Percentiles rank a stretch among this genome's conserved stretches.
Evolutionary conservation across 352 stramenopile species (phyloP).

Genomic region (Globisporangium sylvaticum): DNA sequence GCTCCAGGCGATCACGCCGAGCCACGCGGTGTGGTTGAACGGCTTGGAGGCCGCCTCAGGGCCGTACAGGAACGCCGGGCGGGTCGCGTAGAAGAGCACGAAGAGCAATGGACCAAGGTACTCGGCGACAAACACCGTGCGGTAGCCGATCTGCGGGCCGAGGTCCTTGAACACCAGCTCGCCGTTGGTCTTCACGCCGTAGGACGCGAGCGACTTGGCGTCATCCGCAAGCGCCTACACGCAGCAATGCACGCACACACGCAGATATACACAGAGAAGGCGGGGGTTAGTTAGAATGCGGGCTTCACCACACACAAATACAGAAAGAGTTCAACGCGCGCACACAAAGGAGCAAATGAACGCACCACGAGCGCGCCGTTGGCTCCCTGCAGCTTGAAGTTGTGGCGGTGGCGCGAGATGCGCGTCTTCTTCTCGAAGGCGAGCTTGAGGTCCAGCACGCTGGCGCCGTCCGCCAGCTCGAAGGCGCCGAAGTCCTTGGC

Average conservation of each 20-base stretch:
- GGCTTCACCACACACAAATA: not conserved
- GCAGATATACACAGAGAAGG: too few relatives aligned
- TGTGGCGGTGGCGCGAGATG: constrained; percentile 58
- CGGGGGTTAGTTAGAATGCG: not conserved
- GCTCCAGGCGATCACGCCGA: constrained; percentile 64
- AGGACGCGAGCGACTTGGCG: constrained; percentile 44
- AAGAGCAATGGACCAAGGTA: constrained; percentile 86
- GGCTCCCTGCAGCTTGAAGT: constrained; percentile 45
- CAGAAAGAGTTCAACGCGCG: too few relatives aligned
- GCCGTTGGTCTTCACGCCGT: constrained; percentile 46
- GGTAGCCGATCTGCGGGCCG: constrained; percentile 85
- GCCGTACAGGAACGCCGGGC: constrained; percentile 74
- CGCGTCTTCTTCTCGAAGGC: constrained; percentile 47
- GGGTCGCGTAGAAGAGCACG: constrained; percentile 70
- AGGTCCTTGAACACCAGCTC: constrained; percentile 78
- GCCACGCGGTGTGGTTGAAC: constrained; percentile 38
- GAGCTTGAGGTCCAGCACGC: constrained; percentile 48
- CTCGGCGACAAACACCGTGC: constrained; percentile 85
- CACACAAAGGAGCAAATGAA: not conserved
- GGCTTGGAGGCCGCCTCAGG: constrained; percentile 29
- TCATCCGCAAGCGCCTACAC: constrained; percentile 47
- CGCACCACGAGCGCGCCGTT: constrained; percentile 27
- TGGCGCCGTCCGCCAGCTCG: constrained; percentile 30
- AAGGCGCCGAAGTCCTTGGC: constrained; percentile 54
- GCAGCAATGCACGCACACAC: not conserved